Evolutionary conservation across 2,329 filamentous ascomycete species (phyloP), one percentile per base, ranked within the genome.

Genomic region (Botrytis elliptica): DNA sequence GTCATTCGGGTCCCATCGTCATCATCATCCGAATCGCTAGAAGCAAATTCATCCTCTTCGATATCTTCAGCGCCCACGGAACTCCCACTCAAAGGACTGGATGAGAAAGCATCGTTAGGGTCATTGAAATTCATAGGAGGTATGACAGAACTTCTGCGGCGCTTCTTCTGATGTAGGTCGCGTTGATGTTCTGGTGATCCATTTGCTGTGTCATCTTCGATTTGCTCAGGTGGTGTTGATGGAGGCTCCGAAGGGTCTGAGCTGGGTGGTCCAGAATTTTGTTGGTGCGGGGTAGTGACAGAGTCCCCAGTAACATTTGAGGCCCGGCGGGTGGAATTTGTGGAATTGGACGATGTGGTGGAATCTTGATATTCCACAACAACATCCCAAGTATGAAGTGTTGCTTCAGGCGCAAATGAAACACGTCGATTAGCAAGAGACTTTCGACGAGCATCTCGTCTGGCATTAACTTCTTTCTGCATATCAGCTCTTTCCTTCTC

Each of bases 321-420:
- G 70, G 91, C 89, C 75, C 93, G 88, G 77, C 93, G 86, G 20
- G 92, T 93, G 18, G 91, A 90, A 76, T 95, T 93, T 0, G 91
- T 92, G 0, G 92, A 92, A 12, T 88, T 87, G 10, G 90, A 91
- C 18, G 90, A 91, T 22, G 91, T 92, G 1, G 94, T 97, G 33
- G 93, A 93, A 81, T 98, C 95, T 80, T 95, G 94, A 76, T 95
- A 92, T 80, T 98, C 95, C 63, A 98, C 89, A 73, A 81, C 79
- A 96, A 81, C 95, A 80, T 98, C 95, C 87, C 97, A 98, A 0
- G 96, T 99, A 81, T 99, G 96, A 52, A 99, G 87, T 5, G 96
- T 99, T 20, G 96, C 96, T 83, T 99, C 96, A 1, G 96, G 96
- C 7, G 96, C 96, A 83, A 99, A 99, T 0, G 95, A 98, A 49